Base-by-base conservation (phyloP, 139 green algal species). In the Micractinium sp. region DNA sequence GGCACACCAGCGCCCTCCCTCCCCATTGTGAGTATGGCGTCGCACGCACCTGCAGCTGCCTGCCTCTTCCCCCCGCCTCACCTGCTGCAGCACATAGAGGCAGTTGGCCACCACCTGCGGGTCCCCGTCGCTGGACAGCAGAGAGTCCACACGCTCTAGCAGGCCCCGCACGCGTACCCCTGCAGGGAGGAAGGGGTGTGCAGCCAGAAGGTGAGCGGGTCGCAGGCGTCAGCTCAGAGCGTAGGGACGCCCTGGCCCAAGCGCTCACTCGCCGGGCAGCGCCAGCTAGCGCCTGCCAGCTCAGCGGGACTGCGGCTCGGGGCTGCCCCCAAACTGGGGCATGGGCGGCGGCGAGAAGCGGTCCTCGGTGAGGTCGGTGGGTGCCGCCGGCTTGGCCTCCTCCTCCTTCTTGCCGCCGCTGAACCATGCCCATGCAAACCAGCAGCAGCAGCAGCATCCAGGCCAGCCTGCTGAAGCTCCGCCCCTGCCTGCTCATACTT, bases 81-180 rank as follows among this genome's bases (percentile, higher is more conserved):
- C 92, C 92, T 96, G 89, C 85, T 94, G 81, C 75, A 97, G 63
- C 36, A 98, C 93, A 18, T 92, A 92, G 81, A 99, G 92, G 90
- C 95, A 98, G 93, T 99, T 99, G 38, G 94, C 95, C 41, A 99
- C 89, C 14, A 99, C 96, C 89, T 98, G 95, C 1, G 95, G 78
- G 87, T 99, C 97, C 12, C 75, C 82, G 35, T 99, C 96, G 5
- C 76, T 81, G 33, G 87, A 18, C 75, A 99, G 89, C 89, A 99
- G 91, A 7, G 85, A 66, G 47, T 94, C 89, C 47, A 99, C 89
- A 1, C 83, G 88, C 1, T 95, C 93, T 39, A 98, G 83, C 90
- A 97, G 75, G 27, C 85, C 78, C 63, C 63, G 87, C 88, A 89
- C 92, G 83, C 41, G 60, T 84, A 88, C 84, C 74, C 35, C 85